Evolutionary conservation across 768 basidiomycete species (phyloP), one percentile per base, ranked within the genome.

Genomic region (Omphalotus guepiniiformis): DNA sequence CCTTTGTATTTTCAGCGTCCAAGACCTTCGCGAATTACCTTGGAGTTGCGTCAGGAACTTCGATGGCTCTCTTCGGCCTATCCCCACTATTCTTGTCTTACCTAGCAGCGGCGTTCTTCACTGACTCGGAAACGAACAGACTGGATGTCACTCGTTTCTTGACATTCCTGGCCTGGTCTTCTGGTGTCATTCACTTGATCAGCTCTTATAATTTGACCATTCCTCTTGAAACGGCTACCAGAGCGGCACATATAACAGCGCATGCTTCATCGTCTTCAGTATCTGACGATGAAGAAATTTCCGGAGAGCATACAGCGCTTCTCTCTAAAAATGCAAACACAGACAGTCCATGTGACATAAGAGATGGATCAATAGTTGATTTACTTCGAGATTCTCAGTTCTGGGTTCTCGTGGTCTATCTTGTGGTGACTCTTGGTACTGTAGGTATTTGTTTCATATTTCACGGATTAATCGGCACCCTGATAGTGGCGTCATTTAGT

Each of bases 41-140:
- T 37, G 86, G 86, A 16, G 62, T 82, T 21, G 79, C 85, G 9
- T 74, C 84, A 1, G 89, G 86, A 3, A 64, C 70, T 8, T 83
- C 75, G 58, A 81, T 82, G 72, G 79, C 86, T 2, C 65, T 89
- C 19, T 90, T 89, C 57, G 87, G 89, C n/a, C 73, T 90, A 27
- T 92, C 89, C 0, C 89, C 89, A 0, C 68, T 90, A 18, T 78
- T 87, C 54, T 73, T 90, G 6, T 83, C 88, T 18, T 49, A 75
- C 19, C 50, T 89, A 29, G 87, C 85, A 3, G 79, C 83, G 3
- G 66, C 48, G 13, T 80, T 70, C 58, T 90, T 90, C 62, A 79
- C 76, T 4, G 64, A 70, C 30, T 53, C 63, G 11, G 59, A 63
- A 39, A 69, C 68, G 21, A 75, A 74, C 25, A 36, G 69, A 67